phyloP scores from a whole-genome alignment of 768 basidiomycete species.

The Russula abietina region DNA sequence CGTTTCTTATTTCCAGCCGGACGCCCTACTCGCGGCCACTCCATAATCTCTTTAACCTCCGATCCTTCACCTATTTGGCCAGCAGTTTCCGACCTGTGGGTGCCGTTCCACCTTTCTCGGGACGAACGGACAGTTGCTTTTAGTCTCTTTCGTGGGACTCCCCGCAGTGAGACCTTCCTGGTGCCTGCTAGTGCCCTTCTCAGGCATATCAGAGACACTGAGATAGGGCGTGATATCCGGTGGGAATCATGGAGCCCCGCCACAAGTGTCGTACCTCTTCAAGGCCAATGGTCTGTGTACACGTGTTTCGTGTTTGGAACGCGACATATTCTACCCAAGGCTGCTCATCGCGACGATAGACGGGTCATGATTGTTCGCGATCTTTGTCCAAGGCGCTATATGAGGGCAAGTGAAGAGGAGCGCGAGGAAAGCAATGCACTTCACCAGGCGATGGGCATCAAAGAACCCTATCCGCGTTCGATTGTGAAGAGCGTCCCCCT shows the following conservation, averaged over 20 bases:
- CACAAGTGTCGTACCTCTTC: background rate
- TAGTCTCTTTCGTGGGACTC: background rate
- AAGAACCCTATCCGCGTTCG: background rate
- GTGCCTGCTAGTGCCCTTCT: constrained; percentile 13
- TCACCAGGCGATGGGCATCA: background rate
- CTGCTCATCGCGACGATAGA: background rate
- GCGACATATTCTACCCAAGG: constrained; percentile 12
- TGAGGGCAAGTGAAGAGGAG: constrained; percentile 14
- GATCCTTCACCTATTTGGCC: constrained; percentile 17
- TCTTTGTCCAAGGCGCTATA: constrained; percentile 17
- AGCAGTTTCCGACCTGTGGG: background rate
- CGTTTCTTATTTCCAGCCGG: background rate
- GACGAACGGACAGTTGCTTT: constrained; percentile 15
- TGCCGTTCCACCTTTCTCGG: constrained; percentile 29
- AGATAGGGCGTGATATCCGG: background rate
- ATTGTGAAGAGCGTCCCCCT: constrained; percentile 16
- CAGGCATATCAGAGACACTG: background rate
- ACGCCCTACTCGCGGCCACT: background rate
- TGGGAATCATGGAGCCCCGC: constrained; percentile 17
- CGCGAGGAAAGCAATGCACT: constrained; percentile 11
- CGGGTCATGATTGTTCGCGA: constrained; percentile 17
- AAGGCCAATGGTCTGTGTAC: constrained; percentile 5
- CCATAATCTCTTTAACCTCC: constrained; percentile 8
- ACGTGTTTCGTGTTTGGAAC: constrained; percentile 23
- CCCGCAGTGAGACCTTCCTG: constrained; percentile 1